Evolutionary conservation across 176 grass and related monocot genomes (phyloP), one percentile per base, ranked within the genome.

Genomic region (Avena eriantha): DNA sequence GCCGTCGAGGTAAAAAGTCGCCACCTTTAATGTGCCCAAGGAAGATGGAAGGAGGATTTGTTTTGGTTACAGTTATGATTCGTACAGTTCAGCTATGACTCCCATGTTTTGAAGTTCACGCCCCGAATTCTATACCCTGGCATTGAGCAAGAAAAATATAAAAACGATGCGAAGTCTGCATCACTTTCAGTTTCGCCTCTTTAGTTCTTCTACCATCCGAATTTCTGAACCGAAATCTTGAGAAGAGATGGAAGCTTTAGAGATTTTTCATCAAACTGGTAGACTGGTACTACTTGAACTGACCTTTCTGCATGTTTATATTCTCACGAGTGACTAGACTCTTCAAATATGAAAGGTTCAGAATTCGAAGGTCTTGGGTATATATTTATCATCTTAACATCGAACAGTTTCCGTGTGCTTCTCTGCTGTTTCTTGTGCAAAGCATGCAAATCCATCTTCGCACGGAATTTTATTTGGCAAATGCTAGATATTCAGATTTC

Each of bases 1-100:
- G 74, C 49, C 17, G 74, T 77, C 74, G 74, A 77, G 74, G 74
- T 77, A 73, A 77, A 77, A 53, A 17, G 74, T 53, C 49, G 74
- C 49, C 74, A 77, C 49, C 74, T 77, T 55, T 77, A 21, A 33
- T 76, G 16, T 51, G 13, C 23, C 72, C 13, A 43, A 10, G 39
- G 68, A 72, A 10, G 39, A 71, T 4, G 68, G 9, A 70, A 17
- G 56, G 56, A 36, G 35, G 35, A 35, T 59, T 22, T 22, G 2
- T 35, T 33, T 34, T 34, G 26, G 7, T 11, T 54, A 35, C 49
- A 36, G 34, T 21, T 39, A 8, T 36, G 10, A 17, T 39, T 69
- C 33, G 36, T 69, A 39, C 7, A 77, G 45, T 76, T 76, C 15
- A 19, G 26, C 74, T 55, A 26, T 21, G 48, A 21, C 54, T 55